Evolutionary conservation across 1,284 basidiomycete species (phyloP).

Genomic region (Leccinum pallidistipes): DNA sequence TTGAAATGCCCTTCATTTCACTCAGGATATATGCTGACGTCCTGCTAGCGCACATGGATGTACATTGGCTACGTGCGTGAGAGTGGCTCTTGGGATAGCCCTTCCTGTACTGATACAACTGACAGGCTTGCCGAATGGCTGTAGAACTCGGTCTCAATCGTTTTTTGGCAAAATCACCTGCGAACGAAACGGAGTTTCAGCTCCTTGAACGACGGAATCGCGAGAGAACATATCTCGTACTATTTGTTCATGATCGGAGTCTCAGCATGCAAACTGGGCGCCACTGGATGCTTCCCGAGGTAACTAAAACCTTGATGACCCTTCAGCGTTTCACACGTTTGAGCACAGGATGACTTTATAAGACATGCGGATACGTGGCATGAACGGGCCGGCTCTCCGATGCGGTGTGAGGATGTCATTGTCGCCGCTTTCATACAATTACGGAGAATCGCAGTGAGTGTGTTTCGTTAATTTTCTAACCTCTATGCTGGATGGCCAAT

Average conservation of each 20-base stretch:
- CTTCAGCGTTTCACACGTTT: slow-evolving; percentile 11
- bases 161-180: slow-evolving; percentile 52
- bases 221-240: slow-evolving; percentile 78
- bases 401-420: slow-evolving; percentile 77
- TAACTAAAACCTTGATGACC: slow-evolving; percentile 17
- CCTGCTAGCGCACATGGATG: slow-evolving; percentile 70
- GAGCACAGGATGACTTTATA: slow-evolving; percentile 59
- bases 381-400: slow-evolving; percentile 50
- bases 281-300: slow-evolving; percentile 82
- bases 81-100: neutral
- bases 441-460: slow-evolving; percentile 68
- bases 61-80: slow-evolving; percentile 76
- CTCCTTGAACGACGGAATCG: slow-evolving; percentile 73
- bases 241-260: slow-evolving; percentile 81
- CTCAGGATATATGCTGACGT: slow-evolving; percentile 21
- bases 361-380: slow-evolving; percentile 69
- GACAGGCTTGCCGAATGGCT: slow-evolving; percentile 81
- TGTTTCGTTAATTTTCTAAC: neutral
- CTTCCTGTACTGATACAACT: slow-evolving; percentile 13
- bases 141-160: slow-evolving; percentile 77
- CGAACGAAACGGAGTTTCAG: slow-evolving; percentile 62
- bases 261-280: slow-evolving; percentile 81
- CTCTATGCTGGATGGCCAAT: slow-evolving; percentile 11
- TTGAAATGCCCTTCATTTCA: slow-evolving; percentile 18
- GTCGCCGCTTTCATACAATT: slow-evolving; percentile 73